These are phyloP conservation scores for Massariosphaeria phaeospora DNA, from an alignment of 495 filamentous ascomycete genomes.

Conservation along the genomic window DNA sequence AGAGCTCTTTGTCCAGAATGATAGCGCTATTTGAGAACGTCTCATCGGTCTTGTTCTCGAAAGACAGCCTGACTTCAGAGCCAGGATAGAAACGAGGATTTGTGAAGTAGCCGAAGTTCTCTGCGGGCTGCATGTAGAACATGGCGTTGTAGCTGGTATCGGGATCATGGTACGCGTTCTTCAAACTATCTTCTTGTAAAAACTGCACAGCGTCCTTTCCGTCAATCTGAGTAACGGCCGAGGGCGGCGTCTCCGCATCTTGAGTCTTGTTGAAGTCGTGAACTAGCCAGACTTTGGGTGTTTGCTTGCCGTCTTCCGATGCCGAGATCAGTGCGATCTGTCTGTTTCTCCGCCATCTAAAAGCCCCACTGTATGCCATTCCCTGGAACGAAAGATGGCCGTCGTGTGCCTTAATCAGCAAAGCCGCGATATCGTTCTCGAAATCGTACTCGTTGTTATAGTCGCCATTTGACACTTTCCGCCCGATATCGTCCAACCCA, in stretches of 20 bases:
- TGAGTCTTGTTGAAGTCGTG: slow-evolving; percentile 26
- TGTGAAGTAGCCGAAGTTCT: slow-evolving; percentile 25
- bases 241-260: not conserved
- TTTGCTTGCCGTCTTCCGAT: slow-evolving; percentile 23
- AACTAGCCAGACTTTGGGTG: slow-evolving; percentile 27
- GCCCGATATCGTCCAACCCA: slow-evolving; percentile 29
- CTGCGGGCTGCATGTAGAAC: slow-evolving; percentile 30
- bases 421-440: slow-evolving; percentile 31
- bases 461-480: slow-evolving; percentile 22
- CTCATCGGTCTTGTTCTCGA: slow-evolving; percentile 25
- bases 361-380: slow-evolving; percentile 25
- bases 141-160: slow-evolving; percentile 31
- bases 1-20: slow-evolving; percentile 10
- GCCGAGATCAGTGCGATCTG: slow-evolving; percentile 23
- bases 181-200: slow-evolving; percentile 14
- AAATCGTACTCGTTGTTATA: slow-evolving; percentile 36
- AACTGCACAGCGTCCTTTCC: slow-evolving; percentile 27
- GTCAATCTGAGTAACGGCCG: slow-evolving; percentile 21
- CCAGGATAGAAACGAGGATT: slow-evolving; percentile 30
- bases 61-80: slow-evolving; percentile 16
- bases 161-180: slow-evolving; percentile 30
- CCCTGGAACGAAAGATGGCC: slow-evolving; percentile 29
- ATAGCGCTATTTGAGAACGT: slow-evolving; percentile 23
- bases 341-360: slow-evolving; percentile 26
- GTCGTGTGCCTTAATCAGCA: slow-evolving; percentile 31